Evolutionary conservation across 2,329 filamentous ascomycete genomes (phyloP).

Genomic region (Emericellopsis atlantica): DNA sequence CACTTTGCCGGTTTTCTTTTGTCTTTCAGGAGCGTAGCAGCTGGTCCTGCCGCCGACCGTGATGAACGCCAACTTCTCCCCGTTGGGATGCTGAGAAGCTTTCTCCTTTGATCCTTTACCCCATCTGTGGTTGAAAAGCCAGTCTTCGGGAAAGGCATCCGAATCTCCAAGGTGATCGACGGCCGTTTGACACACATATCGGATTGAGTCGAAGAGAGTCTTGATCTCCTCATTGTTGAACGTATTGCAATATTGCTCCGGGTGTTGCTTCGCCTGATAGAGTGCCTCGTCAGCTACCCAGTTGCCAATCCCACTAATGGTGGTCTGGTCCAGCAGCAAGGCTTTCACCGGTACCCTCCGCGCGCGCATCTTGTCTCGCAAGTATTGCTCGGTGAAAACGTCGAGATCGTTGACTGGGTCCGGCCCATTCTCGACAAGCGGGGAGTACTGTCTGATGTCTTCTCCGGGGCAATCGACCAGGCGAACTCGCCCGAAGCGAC

Average conservation of each 20-base stretch:
- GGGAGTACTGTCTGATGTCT: slow-evolving; percentile 63
- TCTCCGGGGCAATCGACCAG: slow-evolving; percentile 69
- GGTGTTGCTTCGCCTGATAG: slow-evolving; percentile 79
- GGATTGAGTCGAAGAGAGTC: slow-evolving; percentile 58
- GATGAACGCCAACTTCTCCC: slow-evolving; percentile 72
- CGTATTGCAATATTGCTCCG: slow-evolving; percentile 83
- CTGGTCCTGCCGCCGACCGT: slow-evolving; percentile 88
- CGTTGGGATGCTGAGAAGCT: slow-evolving; percentile 59
- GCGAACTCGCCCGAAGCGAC: slow-evolving; percentile 67
- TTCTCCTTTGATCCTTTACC: slow-evolving; percentile 72
- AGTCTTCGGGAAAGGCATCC: slow-evolving; percentile 71
- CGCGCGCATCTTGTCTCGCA: slow-evolving; percentile 55
- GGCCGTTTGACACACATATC: slow-evolving; percentile 68
- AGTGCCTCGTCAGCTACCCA: slow-evolving; percentile 95
- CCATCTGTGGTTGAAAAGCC: slow-evolving; percentile 86
- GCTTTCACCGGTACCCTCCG: slow-evolving; percentile 85
- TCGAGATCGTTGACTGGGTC: slow-evolving; percentile 80
- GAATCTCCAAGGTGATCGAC: slow-evolving; percentile 72
- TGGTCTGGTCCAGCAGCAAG: slow-evolving; percentile 73
- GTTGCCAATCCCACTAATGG: slow-evolving; percentile 87
- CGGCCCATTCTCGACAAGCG: slow-evolving; percentile 83
- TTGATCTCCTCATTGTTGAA: slow-evolving; percentile 61
- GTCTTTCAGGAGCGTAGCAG: slow-evolving; percentile 71
- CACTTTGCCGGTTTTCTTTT: slow-evolving; percentile 58
- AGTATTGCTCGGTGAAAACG: slow-evolving; percentile 62